Base-by-base conservation (phyloP, 2,329 filamentous ascomycete species). In the Pseudopyricularia cyperi region DNA sequence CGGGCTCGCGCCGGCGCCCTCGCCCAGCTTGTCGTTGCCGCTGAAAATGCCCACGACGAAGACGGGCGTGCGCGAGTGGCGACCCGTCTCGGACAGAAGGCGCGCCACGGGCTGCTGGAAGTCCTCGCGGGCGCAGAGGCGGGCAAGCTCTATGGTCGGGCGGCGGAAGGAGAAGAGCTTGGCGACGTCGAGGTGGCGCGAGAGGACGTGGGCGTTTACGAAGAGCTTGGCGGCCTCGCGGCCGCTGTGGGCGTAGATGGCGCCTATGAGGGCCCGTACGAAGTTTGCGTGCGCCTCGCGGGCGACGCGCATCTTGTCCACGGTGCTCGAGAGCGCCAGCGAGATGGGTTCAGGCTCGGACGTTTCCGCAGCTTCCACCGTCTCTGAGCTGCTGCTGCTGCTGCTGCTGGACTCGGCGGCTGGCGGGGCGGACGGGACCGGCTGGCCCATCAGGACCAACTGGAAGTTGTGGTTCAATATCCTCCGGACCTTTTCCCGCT, bases 21-120 rank as follows among this genome's bases (percentile, higher is more conserved):
- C 91, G 52, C 91, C 93, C 42, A 98, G 75, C 76, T 93, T 91
- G 65, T 98, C 90, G 55, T 76, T 74, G 50, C 91, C 93, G 58
- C 87, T 94, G 72, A 86, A 98, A 55, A 98, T 90, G 54, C 91
- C 93, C 14, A 98, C 90, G 30, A 96, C 82, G 62, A 85, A 97
- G 15, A 98, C 93, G 15, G 93, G 91, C 54, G 87, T 87, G 65
- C 86, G 80, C 61, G 86, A 93, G 59, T 78, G 67, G 54, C 93
- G 82, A 65, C 93, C 93, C 3, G 93, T 97, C 73, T 98, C 93
- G 60, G 83, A 88, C 60, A 95, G 77, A 52, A 98, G 78, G 53
- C 90, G 81, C 15, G 93, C 93, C 26, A 96, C 79, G 1, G 93
- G 93, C 8, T 80, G 67, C 59, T 94, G 87, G 67, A 97, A 97